Conservation (phyloP, 129 eudicot genomes). For the Deinandra increscens region DNA sequence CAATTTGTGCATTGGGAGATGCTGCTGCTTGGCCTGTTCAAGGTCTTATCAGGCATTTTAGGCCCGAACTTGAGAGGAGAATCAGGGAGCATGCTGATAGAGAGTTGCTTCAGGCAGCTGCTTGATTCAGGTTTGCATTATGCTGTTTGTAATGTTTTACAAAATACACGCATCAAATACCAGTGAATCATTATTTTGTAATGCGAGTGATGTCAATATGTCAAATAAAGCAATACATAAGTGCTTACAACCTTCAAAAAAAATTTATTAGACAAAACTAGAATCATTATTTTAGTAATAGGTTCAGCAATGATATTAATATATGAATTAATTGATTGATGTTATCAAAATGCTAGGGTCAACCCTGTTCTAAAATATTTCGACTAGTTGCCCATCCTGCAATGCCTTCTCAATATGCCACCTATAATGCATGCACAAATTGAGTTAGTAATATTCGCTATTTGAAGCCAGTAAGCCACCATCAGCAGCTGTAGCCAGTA, state of each 20-base stretch:
- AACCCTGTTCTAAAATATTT: not conserved
- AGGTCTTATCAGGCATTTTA: slow-evolving; percentile 95
- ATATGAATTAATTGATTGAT: not conserved
- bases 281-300: not conserved
- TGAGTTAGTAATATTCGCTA: not conserved
- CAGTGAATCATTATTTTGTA: not conserved
- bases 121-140: slow-evolving; percentile 58
- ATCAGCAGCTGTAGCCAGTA: not conserved
- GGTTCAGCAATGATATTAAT: not conserved
- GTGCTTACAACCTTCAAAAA: not conserved
- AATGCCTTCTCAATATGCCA: not conserved
- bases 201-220: not conserved
- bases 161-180: not conserved
- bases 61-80: slow-evolving; percentile 92
- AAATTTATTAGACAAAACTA: not conserved
- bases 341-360: not conserved
- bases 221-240: not conserved
- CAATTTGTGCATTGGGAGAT: slow-evolving; percentile 94
- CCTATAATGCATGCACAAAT: slow-evolving; percentile 9
- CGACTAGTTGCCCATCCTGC: not conserved
- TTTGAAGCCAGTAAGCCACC: not conserved
- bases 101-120: slow-evolving; percentile 72
- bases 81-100: slow-evolving; percentile 80
- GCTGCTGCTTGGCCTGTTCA: slow-evolving; percentile 99
- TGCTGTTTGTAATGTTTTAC: slow-evolving; percentile 12